Evolutionary conservation across 2,329 filamentous ascomycete genomes (phyloP), one percentile per base, ranked within the genome.

Genomic region (Cordyceps javanica): DNA sequence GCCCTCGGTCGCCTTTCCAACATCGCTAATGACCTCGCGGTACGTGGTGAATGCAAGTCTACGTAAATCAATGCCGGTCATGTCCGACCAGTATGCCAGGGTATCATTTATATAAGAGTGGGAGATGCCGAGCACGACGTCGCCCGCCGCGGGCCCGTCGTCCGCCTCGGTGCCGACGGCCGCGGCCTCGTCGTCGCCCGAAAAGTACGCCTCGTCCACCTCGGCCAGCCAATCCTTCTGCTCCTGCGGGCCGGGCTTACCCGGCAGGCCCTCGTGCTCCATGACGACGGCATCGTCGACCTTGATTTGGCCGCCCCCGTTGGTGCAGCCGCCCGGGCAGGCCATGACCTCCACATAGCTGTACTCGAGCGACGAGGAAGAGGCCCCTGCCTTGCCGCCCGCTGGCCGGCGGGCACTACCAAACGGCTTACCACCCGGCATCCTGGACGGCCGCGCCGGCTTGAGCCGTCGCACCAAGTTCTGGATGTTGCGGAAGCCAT

Each of bases 331-430:
- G n/a, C 94, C 94, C 0, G 94, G 94, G 71, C 94, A 99, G 14
- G 94, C 94, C 94, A 99, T 99, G 59, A 99, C 94, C 73, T 99
- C 94, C 28, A 97, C 89, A 72, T 96, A 97, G n/a, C 88, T 82
- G 70, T 92, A 92, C 36, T 96, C 90, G 7, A 82, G 72, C 19
- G 70, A 32, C 30, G 30, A 6, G 30, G 30, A 6, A 6, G 30
- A 67, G 19, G 72, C 21, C 19, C n/a, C n/a, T n/a, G 75, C 66
- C 64, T 81, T 82, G 7, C 44, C 23, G 25, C 23, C 42, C 16
- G 71, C 75, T 6, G 76, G 77, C 61, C 77, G 81, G 59, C 81
- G 80, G 44, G 75, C 81, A 55, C 77, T 80, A 1, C 79, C 82
- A 46, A 82, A 78, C 0, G 81, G 79, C 61, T 79, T 87, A 2